Evolutionary conservation across 2,329 filamentous ascomycete genomes (phyloP), one percentile per base, ranked within the genome.

Genomic region (Microdochium nivale): DNA sequence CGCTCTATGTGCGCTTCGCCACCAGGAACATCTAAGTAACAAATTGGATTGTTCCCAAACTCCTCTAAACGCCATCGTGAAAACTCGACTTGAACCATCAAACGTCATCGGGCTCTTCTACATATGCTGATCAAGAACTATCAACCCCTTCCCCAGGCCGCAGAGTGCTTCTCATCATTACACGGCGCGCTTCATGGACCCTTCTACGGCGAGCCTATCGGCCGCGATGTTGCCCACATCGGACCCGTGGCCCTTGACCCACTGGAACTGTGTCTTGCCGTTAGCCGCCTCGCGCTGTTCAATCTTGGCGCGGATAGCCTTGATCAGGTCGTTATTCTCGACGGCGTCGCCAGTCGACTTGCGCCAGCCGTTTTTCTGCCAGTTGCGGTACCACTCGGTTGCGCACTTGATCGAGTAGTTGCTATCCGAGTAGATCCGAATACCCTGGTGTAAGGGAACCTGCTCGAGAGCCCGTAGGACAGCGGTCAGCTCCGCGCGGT

Each of bases 401-500:
- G 90, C 82, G 63, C 92, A 97, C 58, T 91, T 86, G 67, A 96
- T 96, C 1, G 88, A 80, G 70, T 97, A 97, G 62, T 84, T 84
- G 67, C 88, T 94, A 70, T 99, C 94, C n/a, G 85, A 90, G 64
- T 85, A 79, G 58, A 99, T 95, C 52, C 84, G 78, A 13, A 95
- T 79, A 54, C 83, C 75, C 52, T 87, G 78, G 53, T 84, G 76
- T 16, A 79, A 70, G 1, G 88, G 84, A 2, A 85, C 83, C 47
- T 86, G 80, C 62, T 96, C 83, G 23, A 97, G 76, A 1, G 91
- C 91, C 52, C 91, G 86, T 27, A 88, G 75, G 56, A 97, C 86
- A 8, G 90, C 94, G 24, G 88, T 91, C 53, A 99, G 75, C 71
- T 99, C 94, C n/a, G 92, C 94, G 2, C 94, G 87, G 67, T 97